A percentile compares a stretch with the other conserved stretches of the same genome.
Evolutionary conservation across 805 yeast genomes (phyloP).

Genomic region (Candida silvicultrix): DNA sequence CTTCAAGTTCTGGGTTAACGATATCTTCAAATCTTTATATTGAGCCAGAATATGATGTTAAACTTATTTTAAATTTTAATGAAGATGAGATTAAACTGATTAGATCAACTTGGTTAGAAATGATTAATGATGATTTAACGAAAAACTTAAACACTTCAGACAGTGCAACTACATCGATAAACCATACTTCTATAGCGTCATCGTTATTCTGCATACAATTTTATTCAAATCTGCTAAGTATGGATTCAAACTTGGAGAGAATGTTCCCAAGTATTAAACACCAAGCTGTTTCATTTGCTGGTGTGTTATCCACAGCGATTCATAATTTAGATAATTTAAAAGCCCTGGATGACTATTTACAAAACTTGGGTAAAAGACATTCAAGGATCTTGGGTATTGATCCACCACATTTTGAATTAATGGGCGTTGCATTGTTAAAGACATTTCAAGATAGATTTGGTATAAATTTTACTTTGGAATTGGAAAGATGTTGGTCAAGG

Average conservation of each 20-base stretch:
- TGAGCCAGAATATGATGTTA: slow-evolving; percentile 15
- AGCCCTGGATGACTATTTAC: slow-evolving; percentile 51
- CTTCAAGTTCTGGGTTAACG: slow-evolving; percentile 6
- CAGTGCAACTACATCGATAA: slow-evolving; percentile 1
- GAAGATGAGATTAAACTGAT: slow-evolving; percentile 28
- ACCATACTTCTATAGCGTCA: slow-evolving; percentile 34
- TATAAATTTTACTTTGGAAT: slow-evolving; percentile 43
- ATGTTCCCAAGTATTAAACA: slow-evolving; percentile 70
- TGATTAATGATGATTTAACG: slow-evolving; percentile 27
- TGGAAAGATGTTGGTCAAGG: slow-evolving; percentile 68
- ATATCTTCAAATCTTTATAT: slow-evolving; percentile 16
- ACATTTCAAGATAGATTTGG: slow-evolving; percentile 64
- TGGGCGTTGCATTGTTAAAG: slow-evolving; percentile 67
- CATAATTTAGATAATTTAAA: slow-evolving; percentile 54
- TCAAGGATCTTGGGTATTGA: slow-evolving; percentile 70
- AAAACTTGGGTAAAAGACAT: slow-evolving; percentile 66
- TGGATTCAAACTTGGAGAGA: slow-evolving; percentile 54
- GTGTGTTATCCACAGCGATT: slow-evolving; percentile 65
- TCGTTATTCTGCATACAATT: slow-evolving; percentile 72
- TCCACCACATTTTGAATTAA: slow-evolving; percentile 55
- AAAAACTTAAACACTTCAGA: slow-evolving; percentile 4
- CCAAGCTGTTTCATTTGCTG: slow-evolving; percentile 78
- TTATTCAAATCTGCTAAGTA: slow-evolving; percentile 58
- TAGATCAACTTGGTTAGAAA: slow-evolving; percentile 31
- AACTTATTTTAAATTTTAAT: slow-evolving; percentile 24